A percentile compares a stretch with the other conserved stretches of the same genome.
phyloP scores from a whole-genome alignment of 768 basidiomycete genomes.

The Tylopilus intermedius region DNA sequence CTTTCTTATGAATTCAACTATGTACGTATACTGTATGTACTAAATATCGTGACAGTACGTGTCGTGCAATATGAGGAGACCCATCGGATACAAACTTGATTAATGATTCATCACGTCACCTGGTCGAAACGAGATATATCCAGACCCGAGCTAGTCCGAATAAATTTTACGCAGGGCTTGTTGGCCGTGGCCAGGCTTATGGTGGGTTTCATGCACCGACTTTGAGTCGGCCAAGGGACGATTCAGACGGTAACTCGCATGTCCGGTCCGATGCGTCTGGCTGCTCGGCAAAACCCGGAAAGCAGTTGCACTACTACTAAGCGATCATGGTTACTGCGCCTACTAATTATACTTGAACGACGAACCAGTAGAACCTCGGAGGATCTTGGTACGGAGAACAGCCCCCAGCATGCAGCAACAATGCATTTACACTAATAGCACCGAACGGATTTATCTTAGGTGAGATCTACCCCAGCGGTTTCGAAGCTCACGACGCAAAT shows the following conservation, averaged over 20 bases:
- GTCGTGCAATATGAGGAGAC: neutral
- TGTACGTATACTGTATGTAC: constrained; percentile 2
- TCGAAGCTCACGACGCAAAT: neutral
- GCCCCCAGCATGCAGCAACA: neutral
- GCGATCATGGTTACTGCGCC: too few relatives aligned
- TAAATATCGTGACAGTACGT: neutral
- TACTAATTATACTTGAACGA: neutral
- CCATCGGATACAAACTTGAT: neutral
- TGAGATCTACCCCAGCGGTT: neutral
- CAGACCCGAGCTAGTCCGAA: too few relatives aligned
- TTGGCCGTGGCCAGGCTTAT: neutral
- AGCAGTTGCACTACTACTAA: neutral
- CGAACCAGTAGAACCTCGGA: neutral
- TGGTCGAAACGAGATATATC: too few relatives aligned
- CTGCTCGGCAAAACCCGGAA: neutral
- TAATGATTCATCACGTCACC: too few relatives aligned
- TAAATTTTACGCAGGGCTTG: too few relatives aligned
- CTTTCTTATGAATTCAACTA: neutral
- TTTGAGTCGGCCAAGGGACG: too few relatives aligned
- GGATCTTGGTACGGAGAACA: neutral
- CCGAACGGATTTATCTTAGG: neutral
- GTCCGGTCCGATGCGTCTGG: neutral
- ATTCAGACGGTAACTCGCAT: neutral
- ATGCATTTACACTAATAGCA: neutral
- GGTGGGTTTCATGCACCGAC: too few relatives aligned